Conservation (phyloP, 2,329 filamentous ascomycete species). For the Eutypella sp. region DNA sequence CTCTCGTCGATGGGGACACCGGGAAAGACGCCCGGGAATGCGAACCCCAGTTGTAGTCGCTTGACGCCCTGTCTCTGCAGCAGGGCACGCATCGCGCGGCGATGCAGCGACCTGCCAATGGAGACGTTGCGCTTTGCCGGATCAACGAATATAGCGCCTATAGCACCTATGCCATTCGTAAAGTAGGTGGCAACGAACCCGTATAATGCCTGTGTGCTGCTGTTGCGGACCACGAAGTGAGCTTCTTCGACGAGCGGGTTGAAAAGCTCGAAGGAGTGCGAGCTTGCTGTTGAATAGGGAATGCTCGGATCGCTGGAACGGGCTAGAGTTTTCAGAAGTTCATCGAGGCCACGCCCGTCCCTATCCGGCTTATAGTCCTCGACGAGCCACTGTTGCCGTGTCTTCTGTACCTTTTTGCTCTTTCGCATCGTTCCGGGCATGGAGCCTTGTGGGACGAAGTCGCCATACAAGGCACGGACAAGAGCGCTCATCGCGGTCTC, state of each 20-base stretch:
- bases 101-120: conserved; percentile 85
- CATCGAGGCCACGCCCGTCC: conserved; percentile 68
- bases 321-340: conserved; percentile 66
- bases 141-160: conserved; percentile 87
- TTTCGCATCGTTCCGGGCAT: conserved; percentile 74
- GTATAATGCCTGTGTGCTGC: conserved; percentile 84
- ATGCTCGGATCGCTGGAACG: conserved; percentile 62
- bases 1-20: conserved; percentile 65
- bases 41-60: conserved; percentile 74
- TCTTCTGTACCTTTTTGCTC: conserved; percentile 80
- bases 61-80: conserved; percentile 65
- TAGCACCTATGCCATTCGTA: conserved; percentile 65
- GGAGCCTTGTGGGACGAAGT: conserved; percentile 55
- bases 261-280: conserved; percentile 71
- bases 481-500: conserved; percentile 84
- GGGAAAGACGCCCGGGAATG: conserved; percentile 79
- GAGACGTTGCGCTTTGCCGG: conserved; percentile 80
- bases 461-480: conserved; percentile 78
- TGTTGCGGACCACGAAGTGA: conserved; percentile 91
- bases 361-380: conserved; percentile 79
- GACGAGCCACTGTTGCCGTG: conserved; percentile 92
- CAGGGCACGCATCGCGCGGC: conserved; percentile 73
- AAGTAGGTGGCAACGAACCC: conserved; percentile 90
- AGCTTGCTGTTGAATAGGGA: conserved; percentile 65
- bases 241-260: conserved; percentile 68